These are phyloP conservation scores for Geotrichum candidum DNA, from an alignment of 1,139 yeast species.

Conservation along the genomic window DNA sequence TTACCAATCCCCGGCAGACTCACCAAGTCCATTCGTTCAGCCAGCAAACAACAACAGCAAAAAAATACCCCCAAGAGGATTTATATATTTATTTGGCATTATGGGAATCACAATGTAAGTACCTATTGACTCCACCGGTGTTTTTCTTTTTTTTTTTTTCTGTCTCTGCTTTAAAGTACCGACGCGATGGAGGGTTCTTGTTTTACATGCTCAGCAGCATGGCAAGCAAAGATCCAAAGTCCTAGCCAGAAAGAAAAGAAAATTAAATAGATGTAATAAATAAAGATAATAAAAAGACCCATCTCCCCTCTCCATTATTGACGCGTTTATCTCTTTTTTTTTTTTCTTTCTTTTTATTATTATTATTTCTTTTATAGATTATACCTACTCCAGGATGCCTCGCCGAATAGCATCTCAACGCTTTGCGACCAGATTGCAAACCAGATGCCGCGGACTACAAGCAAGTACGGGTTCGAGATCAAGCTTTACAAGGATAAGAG, in stretches of 20 bases:
- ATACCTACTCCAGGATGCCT: slow-evolving; percentile 49
- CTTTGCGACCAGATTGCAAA: slow-evolving; percentile 64
- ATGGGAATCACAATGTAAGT: slow-evolving; percentile 21
- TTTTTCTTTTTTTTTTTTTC: background rate
- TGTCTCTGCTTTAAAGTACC: background rate
- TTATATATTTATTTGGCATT: too few relatives aligned
- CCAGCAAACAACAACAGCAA: too few relatives aligned
- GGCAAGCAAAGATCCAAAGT: too few relatives aligned
- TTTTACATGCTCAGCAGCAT: background rate
- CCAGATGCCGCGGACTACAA: slow-evolving; percentile 52
- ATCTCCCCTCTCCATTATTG: background rate
- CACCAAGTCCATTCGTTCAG: too few relatives aligned
- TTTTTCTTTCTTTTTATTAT: background rate
- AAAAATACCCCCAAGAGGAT: too few relatives aligned
- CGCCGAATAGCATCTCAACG: slow-evolving; percentile 59
- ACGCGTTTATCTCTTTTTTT: background rate
- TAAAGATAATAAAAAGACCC: background rate
- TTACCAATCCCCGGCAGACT: too few relatives aligned
- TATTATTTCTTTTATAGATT: slow-evolving; percentile 36
- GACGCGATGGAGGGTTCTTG: background rate
- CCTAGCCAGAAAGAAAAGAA: background rate
- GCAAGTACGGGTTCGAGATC: slow-evolving; percentile 60
- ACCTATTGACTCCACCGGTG: background rate
- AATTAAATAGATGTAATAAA: background rate
- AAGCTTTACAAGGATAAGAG: slow-evolving; percentile 58